Base-by-base conservation (phyloP, 208 protist genomes). In the Naegleria lovaniensis region DNA sequence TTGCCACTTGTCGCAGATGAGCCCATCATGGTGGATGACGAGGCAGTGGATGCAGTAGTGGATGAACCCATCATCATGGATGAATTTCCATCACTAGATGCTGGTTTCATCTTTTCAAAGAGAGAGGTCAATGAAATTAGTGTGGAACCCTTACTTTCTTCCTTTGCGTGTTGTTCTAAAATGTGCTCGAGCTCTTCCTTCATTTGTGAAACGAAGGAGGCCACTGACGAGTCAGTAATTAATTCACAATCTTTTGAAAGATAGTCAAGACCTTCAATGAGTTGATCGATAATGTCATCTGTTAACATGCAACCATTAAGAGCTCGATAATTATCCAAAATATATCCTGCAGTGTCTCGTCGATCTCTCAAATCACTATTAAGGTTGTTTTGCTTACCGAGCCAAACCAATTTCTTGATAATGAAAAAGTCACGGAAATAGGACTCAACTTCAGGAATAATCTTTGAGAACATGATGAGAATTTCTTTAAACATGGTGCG, bases 81-180 rank as follows among this genome's bases (percentile, higher is more conserved):
- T 93, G 36, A 91, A 91, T 92, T 98, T 95, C 96, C 97, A 97
- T 13, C 97, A 48, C 7, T 48, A 95, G 39, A 95, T 95, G 41
- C 96, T 96, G 11, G 92, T 96, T 79, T 79, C 29, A 79, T 36
- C 29, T 79, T 79, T 11, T 36, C 67, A 79, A 79, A 36, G 16
- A 79, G 29, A 36, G 67, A 25, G 9, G 67, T 36, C 6, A 79
- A 79, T 36, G 67, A 79, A 79, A 79, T 79, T 36, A 36, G 16
- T 36, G 16, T 79, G 5, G 67, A 36, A 33, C 29, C 16, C 16
- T 29, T 29, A 36, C 0, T 79, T 79, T 79, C 25, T 79, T 79
- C 67, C 1, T 36, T 79, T 11, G 16, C 29, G 36, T 79, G 67
- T 36, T 79, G 16, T 79, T 79, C 25, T 0, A 79, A 19, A 36